Conservation (phyloP, 2,329 filamentous ascomycete genomes). For the Exophiala oligosperma region DNA sequence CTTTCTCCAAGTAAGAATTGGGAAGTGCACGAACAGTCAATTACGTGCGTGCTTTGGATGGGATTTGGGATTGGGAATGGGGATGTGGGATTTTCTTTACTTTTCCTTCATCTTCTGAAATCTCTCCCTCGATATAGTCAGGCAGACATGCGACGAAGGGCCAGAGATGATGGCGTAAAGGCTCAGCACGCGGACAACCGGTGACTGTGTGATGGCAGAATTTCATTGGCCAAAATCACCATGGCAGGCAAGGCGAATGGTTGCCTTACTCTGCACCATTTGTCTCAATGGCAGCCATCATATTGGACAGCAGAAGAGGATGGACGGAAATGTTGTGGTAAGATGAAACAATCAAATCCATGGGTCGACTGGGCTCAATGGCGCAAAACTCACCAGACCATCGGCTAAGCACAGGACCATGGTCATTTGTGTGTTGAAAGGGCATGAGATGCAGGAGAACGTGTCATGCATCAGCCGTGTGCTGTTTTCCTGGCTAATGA, state of each 20-base stretch:
- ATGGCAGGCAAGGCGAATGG: conserved; percentile 11
- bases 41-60: too few relatives aligned
- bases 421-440: background rate
- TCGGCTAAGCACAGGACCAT: background rate
- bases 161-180: background rate
- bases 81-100: too few relatives aligned
- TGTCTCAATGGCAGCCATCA: too few relatives aligned
- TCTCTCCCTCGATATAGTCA: background rate
- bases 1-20: too few relatives aligned
- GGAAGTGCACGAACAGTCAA: too few relatives aligned
- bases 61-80: too few relatives aligned
- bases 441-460: background rate
- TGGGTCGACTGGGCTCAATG: background rate
- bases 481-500: too few relatives aligned
- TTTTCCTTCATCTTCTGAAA: too few relatives aligned
- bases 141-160: background rate
- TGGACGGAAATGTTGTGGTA: background rate
- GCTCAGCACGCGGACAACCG: background rate
- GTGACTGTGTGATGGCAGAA: background rate
- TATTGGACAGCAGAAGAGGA: too few relatives aligned
- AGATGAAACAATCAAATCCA: background rate
- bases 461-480: too few relatives aligned
- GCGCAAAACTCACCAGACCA: background rate
- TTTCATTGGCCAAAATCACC: conserved; percentile 6
- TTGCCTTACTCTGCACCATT: conserved; percentile 1